Evolutionary conservation across 176 grass and related monocot species (phyloP).

Genomic region (Oryza glaberrima): DNA sequence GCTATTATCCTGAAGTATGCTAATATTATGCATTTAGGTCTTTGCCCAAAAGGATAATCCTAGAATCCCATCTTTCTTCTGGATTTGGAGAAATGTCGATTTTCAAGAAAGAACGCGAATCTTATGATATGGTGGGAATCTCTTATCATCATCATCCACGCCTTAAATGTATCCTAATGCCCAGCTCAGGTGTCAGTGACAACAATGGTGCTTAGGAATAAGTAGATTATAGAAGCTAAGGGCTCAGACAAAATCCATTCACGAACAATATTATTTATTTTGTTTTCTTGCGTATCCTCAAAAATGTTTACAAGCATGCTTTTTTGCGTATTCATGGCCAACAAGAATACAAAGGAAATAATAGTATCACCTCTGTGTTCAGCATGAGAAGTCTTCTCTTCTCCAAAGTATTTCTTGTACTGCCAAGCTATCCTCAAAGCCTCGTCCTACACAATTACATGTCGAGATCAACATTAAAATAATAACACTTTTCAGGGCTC

Average conservation of each 20-base stretch:
- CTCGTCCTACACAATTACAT: slow-evolving; percentile 63
- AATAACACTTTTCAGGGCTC: not conserved
- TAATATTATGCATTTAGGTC: too few relatives aligned
- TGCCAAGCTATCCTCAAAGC: slow-evolving; percentile 95
- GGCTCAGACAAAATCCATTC: not conserved
- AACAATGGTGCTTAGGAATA: not conserved
- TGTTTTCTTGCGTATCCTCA: not conserved
- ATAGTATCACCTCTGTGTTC: slow-evolving; percentile 52
- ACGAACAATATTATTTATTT: not conserved
- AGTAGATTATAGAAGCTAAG: slow-evolving; percentile 12
- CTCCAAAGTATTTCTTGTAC: slow-evolving; percentile 93
- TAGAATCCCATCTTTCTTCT: too few relatives aligned
- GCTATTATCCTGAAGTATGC: not conserved
- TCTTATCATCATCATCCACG: too few relatives aligned
- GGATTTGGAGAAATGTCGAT: too few relatives aligned
- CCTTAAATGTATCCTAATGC: too few relatives aligned
- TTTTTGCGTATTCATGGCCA: not conserved
- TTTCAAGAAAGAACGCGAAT: too few relatives aligned
- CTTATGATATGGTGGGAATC: too few relatives aligned
- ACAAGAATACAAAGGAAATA: not conserved
- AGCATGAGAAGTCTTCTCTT: slow-evolving; percentile 52
- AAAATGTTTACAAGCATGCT: not conserved
- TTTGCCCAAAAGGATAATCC: too few relatives aligned
- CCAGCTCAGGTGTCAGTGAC: not conserved
- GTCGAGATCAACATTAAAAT: slow-evolving; percentile 15